A percentile compares a stretch with the other conserved stretches of the same genome.
Conservation (phyloP, 2,329 filamentous ascomycete genomes). For the Aspergillus alliaceus region DNA sequence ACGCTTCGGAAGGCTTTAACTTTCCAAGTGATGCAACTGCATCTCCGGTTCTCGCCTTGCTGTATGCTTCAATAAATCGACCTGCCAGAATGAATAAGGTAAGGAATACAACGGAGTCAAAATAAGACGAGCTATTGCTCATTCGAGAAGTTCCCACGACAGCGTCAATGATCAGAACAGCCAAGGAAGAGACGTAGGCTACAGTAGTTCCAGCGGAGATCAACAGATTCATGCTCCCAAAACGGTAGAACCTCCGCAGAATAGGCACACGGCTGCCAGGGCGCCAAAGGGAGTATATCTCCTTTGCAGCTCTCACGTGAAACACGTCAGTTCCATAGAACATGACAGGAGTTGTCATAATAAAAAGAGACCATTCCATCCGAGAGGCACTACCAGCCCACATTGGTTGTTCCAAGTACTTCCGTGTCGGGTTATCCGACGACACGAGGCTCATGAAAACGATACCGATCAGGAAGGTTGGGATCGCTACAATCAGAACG, state of each 20-base stretch:
- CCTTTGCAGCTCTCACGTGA: constrained; percentile 75
- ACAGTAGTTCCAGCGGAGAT: constrained; percentile 87
- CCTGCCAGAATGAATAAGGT: constrained; percentile 80
- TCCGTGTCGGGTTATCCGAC: constrained; percentile 55
- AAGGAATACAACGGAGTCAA: constrained; percentile 89
- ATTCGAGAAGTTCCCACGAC: constrained; percentile 37
- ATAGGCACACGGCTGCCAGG: constrained; percentile 71
- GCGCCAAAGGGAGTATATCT: constrained; percentile 75
- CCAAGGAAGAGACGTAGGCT: constrained; percentile 80
- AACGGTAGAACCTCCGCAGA: constrained; percentile 78
- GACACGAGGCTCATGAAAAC: constrained; percentile 85
- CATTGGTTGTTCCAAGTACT: constrained; percentile 70
- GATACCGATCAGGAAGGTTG: constrained; percentile 83
- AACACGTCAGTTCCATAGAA: constrained; percentile 85
- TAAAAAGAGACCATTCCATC: constrained; percentile 75
- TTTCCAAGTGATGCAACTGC: constrained; percentile 78
- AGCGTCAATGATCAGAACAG: constrained; percentile 67
- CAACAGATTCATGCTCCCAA: constrained; percentile 94
- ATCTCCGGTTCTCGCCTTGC: constrained; percentile 85
- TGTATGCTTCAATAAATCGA: constrained; percentile 70
- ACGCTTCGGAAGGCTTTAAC: constrained; percentile 73
- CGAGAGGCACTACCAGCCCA: constrained; percentile 69
- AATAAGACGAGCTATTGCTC: constrained; percentile 67
- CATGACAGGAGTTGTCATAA: constrained; percentile 82
- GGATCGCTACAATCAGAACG: constrained; percentile 69